Base-by-base conservation (phyloP, 73 alveolate genomes). In the Tetrahymena elliotti region DNA sequence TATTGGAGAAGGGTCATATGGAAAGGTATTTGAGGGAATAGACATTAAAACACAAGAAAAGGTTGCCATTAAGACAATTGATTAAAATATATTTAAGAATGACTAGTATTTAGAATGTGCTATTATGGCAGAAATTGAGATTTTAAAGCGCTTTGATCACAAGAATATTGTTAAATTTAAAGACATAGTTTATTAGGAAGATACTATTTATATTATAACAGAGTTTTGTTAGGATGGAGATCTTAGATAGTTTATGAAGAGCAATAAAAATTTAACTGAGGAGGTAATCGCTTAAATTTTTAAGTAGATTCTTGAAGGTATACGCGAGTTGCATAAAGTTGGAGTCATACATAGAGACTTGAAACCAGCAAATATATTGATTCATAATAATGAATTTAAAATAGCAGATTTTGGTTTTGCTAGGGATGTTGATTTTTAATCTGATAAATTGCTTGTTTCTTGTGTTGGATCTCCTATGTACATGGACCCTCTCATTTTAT, bases 401-500 rank as follows among this genome's bases (percentile, higher is more conserved):
- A 94, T 94, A 38, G 96, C 96, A 27, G 96, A 94, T 94, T 94
- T 94, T 35, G 96, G 96, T 6, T 94, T 94, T 94, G 96, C 96
- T 37, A 94, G 93, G 40, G 92, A 94, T 38, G 96, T 94, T 27
- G 96, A 94, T 52, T 84, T 83, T 94, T 39, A 94, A 31, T 84
- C 96, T n/a, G 92, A 93, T 11, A 41, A 94, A 84, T 40, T 94
- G 31, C 95, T 94, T 38, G 39, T 93, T 41, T 94, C 96, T 10
- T 94, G 96, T 83, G 99, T 97, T 83, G 99, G 99, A 33, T 96
- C 99, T 10, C 96, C 98, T 84, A 53, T 94, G 93, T 97, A 97
- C 52, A 97, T 97, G 98, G 98, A 98, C 12, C 99, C 99, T 22
- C 97, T 96, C 93, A 94, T 97, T 93, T 97, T 97, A 93, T 94